These are phyloP conservation scores for Fusarium anthophilum DNA, from an alignment of 2,329 filamentous ascomycete genomes.

Conservation along the genomic window DNA sequence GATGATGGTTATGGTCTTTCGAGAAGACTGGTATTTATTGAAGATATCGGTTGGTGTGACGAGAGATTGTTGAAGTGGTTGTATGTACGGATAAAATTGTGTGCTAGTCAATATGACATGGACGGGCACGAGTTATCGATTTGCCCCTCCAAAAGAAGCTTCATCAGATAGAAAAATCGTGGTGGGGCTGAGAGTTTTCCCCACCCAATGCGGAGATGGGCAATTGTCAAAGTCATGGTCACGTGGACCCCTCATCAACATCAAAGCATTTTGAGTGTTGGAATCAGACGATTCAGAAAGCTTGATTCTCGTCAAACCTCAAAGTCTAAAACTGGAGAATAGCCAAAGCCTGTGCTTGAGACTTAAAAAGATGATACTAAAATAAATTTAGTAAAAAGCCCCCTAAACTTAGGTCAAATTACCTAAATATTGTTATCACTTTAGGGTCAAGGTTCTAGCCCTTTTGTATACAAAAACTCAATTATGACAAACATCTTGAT, in stretches of 20 bases:
- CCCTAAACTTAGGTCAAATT: background rate
- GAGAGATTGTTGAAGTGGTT: background rate
- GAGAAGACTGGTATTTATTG: background rate
- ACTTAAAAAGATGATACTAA: background rate
- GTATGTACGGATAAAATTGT: background rate
- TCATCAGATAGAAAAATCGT: slow-evolving; percentile 28
- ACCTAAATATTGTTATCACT: background rate
- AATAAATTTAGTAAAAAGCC: background rate
- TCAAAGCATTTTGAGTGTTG: background rate
- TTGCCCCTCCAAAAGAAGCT: slow-evolving; percentile 42
- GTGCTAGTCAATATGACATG: slow-evolving; percentile 1
- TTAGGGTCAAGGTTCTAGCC: background rate
- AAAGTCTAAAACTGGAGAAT: background rate
- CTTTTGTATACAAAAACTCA: background rate
- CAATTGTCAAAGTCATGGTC: slow-evolving; percentile 28
- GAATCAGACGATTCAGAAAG: background rate
- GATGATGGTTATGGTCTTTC: background rate
- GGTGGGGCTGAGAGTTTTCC: slow-evolving; percentile 32
- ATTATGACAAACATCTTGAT: background rate
- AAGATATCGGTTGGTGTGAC: no score
- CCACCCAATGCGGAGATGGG: slow-evolving; percentile 30
- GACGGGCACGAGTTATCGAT: slow-evolving; percentile 16
- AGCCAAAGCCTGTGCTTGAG: no score
- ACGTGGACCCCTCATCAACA: slow-evolving; percentile 15
- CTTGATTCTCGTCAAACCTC: background rate